Percentiles rank a stretch among this genome's conserved stretches.
phyloP scores from a whole-genome alignment of 108 stramenopile genomes.

The Conticribra guillardii region DNA sequence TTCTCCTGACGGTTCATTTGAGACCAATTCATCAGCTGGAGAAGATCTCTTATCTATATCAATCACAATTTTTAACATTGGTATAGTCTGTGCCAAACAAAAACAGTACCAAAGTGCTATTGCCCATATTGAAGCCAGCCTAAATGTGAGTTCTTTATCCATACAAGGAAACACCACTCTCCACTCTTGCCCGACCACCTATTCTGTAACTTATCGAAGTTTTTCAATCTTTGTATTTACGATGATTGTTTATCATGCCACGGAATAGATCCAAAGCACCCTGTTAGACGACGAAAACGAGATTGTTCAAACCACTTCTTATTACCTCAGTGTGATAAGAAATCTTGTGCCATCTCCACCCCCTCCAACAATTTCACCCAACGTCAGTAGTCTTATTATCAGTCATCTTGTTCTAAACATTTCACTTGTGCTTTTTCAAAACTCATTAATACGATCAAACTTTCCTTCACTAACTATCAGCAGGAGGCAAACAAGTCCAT shows the following conservation, averaged over 20 bases:
- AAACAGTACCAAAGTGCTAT: slow-evolving; percentile 16
- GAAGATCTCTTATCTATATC: slow-evolving; percentile 36
- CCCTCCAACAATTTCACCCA: neutral
- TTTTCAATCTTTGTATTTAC: no score
- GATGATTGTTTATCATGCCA: neutral
- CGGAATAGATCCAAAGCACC: slow-evolving; percentile 22
- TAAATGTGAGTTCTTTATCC: slow-evolving; percentile 2
- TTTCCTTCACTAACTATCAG: no score
- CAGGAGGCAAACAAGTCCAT: no score
- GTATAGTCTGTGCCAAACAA: slow-evolving; percentile 27
- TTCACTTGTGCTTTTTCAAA: no score
- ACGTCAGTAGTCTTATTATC: neutral
- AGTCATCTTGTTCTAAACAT: no score
- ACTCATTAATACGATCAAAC: no score
- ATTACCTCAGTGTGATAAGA: slow-evolving; percentile 22
- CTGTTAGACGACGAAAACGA: slow-evolving; percentile 12
- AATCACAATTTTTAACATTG: slow-evolving; percentile 29
- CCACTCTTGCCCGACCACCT: no score
- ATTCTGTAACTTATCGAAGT: no score
- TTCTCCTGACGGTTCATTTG: slow-evolving; percentile 8
- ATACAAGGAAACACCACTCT: no score
- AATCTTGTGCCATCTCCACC: slow-evolving; percentile 4
- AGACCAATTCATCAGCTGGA: neutral
- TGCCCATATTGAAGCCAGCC: slow-evolving; percentile 14
- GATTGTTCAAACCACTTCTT: slow-evolving; percentile 20